A percentile compares a stretch with the other conserved stretches of the same genome.
phyloP scores from a whole-genome alignment of 2,329 filamentous ascomycete species.

The Calonectria montana region DNA sequence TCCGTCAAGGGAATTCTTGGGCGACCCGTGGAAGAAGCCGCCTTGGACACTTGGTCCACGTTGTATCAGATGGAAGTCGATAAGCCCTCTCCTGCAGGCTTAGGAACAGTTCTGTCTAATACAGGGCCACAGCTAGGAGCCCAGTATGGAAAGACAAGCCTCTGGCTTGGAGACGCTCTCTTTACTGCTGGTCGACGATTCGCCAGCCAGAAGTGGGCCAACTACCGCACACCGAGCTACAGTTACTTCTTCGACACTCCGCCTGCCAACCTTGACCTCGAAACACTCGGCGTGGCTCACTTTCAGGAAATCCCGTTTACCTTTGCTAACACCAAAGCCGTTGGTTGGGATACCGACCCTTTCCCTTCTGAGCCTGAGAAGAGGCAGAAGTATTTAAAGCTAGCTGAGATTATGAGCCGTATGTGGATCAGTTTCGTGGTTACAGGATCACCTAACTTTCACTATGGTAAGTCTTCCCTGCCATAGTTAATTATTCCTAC shows the following conservation, averaged over 20 bases:
- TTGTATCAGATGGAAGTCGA: neutral
- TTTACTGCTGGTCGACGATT: neutral
- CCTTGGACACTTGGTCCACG: too few species aligned
- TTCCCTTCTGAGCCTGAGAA: too few species aligned
- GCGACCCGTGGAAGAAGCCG: too few species aligned
- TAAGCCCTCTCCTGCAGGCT: neutral
- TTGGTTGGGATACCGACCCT: too few species aligned
- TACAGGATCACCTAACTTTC: too few species aligned
- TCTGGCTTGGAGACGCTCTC: neutral
- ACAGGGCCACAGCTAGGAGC: neutral
- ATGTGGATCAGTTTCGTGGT: too few species aligned
- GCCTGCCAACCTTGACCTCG: neutral
- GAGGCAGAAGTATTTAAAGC: too few species aligned
- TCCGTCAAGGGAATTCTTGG: too few species aligned
- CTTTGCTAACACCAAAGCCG: neutral
- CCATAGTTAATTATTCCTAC: too few species aligned
- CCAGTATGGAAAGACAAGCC: neutral
- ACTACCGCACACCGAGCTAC: neutral
- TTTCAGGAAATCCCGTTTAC: neutral
- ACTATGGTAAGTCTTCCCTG: too few species aligned
- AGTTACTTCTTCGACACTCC: neutral
- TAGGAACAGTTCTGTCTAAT: neutral
- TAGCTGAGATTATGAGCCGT: too few species aligned
- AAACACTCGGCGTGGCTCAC: neutral
- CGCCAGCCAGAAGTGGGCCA: neutral